Percentiles rank a stretch among this genome's conserved stretches.
Conservation (phyloP, 2,329 filamentous ascomycete species). For the Pestalotiopsis sp. region DNA sequence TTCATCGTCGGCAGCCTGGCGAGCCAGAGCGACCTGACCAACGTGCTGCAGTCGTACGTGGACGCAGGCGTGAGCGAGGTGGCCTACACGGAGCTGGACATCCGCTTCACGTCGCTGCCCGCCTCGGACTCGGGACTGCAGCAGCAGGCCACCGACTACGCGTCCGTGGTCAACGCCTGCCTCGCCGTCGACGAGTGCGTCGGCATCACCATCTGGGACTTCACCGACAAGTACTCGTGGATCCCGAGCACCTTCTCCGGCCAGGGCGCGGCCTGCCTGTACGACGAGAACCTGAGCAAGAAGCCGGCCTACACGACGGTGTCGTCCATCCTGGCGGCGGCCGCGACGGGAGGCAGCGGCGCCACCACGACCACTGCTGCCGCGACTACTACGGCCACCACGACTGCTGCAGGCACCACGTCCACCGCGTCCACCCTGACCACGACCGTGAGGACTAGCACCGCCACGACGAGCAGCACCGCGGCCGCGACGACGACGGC, state of each 20-base stretch:
- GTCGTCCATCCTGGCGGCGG: constrained; percentile 10
- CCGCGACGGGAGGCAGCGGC: constrained; percentile 1
- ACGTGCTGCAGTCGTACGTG: constrained; percentile 53
- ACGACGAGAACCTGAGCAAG: constrained; percentile 37
- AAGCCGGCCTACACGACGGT: constrained; percentile 41
- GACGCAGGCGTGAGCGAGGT: constrained; percentile 55
- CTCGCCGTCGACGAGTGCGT: constrained; percentile 39
- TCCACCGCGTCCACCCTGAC: not conserved
- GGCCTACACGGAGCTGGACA: constrained; percentile 65
- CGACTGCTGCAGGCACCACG: not conserved
- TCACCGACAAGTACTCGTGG: constrained; percentile 58
- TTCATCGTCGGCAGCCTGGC: constrained; percentile 59
- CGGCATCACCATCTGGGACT: constrained; percentile 47
- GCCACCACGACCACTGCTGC: not conserved
- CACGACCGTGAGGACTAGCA: not conserved
- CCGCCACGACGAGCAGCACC: not conserved
- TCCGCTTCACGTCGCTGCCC: constrained; percentile 52
- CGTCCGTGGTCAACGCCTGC: constrained; percentile 37
- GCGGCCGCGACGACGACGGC: constrained; percentile 5
- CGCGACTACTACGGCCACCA: not conserved
- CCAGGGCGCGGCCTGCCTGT: constrained; percentile 44
- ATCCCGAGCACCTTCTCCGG: constrained; percentile 66
- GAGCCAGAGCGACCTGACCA: constrained; percentile 43
- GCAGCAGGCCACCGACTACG: constrained; percentile 52
- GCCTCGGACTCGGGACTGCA: constrained; percentile 40